Evolutionary conservation across 2,329 filamentous ascomycete species (phyloP).

Genomic region (Clonostachys chloroleuca): DNA sequence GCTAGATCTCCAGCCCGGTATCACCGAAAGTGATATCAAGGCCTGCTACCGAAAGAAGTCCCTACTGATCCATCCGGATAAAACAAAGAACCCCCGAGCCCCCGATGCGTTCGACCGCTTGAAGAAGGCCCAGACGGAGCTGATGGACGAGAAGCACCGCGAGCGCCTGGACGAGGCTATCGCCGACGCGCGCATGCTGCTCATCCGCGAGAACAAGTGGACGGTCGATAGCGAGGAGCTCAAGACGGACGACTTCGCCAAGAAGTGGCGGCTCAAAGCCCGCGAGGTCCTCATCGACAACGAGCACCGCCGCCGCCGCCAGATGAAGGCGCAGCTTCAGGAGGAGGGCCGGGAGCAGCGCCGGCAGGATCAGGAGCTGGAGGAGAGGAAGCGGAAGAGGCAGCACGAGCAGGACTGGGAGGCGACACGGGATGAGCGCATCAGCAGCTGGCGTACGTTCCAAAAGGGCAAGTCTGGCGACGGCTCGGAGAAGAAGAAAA

Average conservation of each 20-base stretch:
- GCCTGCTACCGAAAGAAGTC: constrained; percentile 92
- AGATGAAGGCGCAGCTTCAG: constrained; percentile 91
- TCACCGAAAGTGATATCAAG: constrained; percentile 96
- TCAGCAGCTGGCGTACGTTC: constrained; percentile 91
- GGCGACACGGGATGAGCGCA: constrained; percentile 82
- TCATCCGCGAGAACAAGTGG: constrained; percentile 93
- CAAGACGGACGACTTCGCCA: constrained; percentile 76
- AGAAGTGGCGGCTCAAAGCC: constrained; percentile 86
- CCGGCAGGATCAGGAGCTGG: constrained; percentile 79
- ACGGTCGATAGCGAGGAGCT: constrained; percentile 84
- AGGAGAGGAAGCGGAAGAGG: constrained; percentile 76
- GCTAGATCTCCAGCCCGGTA: constrained; percentile 90
- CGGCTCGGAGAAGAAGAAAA: constrained; percentile 52
- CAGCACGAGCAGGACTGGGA: constrained; percentile 97
- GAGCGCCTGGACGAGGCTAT: constrained; percentile 88
- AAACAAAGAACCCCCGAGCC: constrained; percentile 84
- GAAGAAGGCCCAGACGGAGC: constrained; percentile 86
- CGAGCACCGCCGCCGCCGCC: constrained; percentile 76
- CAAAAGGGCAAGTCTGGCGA: constrained; percentile 65
- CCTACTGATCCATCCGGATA: constrained; percentile 98
- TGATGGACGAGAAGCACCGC: constrained; percentile 93
- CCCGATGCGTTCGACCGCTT: constrained; percentile 96
- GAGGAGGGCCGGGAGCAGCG: constrained; percentile 90
- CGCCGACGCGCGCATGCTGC: constrained; percentile 88
- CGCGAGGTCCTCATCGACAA: constrained; percentile 89